Base-by-base conservation (phyloP, 345 rosid species). In the Eucalyptus marginata region DNA sequence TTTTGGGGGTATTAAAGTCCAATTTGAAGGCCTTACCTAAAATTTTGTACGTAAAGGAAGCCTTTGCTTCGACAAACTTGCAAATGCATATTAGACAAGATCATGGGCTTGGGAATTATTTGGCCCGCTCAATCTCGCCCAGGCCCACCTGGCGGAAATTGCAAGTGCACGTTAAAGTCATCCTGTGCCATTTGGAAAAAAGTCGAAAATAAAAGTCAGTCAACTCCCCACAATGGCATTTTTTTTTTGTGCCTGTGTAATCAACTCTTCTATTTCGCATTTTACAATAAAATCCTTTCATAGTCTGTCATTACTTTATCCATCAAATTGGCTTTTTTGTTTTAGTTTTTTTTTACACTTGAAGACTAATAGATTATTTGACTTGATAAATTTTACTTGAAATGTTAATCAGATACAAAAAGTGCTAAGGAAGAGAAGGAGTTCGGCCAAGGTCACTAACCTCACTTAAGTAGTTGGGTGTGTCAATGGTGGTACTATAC, bases 401-500 rank as follows among this genome's bases (percentile, higher is more conserved):
- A 7, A 18, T 52, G 58, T 52, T 52, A 52, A 7, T 52, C 2
- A 20, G 58, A 52, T 20, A 52, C 0, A 52, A 20, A 18, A 20
- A 52, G 25, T 7, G 0, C 25, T 50, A 50, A 50, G 51, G 16
- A 49, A 17, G 1, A 52, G 24, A 0, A 52, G 58, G 58, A 20
- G 25, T 52, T 52, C 2, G 24, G 56, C 56, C 4, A 6, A 29
- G 71, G 16, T 62, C 17, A 62, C 31, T 62, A 62, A 62, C 71
- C 71, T 62, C 71, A 6, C 33, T 62, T 12, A 3, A 2, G 18
- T 29, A n/a, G 71, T 29, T 62, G 33, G 68, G 68, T 6, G 33
- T 29, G n/a, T 13, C 33, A 62, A 62, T 62, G 8, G 8, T n/a
- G 3, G 71, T 6, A 3, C 0, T 33, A 4, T 2, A 0, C 5